These are phyloP conservation scores for Melaleuca quinquenervia DNA, from an alignment of 345 rosid species.

Conservation along the genomic window DNA sequence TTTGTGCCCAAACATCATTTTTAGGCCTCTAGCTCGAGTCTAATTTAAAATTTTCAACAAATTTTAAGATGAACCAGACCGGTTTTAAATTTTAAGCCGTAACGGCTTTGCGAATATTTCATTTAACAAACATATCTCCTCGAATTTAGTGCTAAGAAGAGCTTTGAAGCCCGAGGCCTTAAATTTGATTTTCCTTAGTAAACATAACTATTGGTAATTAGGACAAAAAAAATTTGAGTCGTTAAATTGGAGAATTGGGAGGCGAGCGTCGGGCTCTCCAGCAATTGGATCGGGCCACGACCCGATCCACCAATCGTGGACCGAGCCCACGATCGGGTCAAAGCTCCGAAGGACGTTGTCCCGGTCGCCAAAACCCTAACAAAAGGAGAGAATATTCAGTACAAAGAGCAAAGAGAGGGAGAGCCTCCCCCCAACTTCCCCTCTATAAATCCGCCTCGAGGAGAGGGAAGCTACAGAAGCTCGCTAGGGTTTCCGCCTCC, in stretches of 20 bases:
- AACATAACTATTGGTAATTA: too few relatives aligned
- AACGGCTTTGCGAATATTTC: too few relatives aligned
- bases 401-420: too few relatives aligned
- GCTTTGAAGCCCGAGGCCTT: too few relatives aligned
- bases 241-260: neutral
- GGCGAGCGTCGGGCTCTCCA: too few relatives aligned
- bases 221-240: too few relatives aligned
- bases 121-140: too few relatives aligned
- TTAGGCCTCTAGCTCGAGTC: neutral
- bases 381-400: too few relatives aligned
- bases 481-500: neutral
- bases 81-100: too few relatives aligned
- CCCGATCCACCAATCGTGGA: neutral
- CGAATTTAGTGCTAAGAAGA: too few relatives aligned
- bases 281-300: neutral
- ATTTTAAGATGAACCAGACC: too few relatives aligned
- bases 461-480: neutral
- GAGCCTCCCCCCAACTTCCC: neutral
- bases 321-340: neutral
- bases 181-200: too few relatives aligned
- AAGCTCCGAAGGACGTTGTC: neutral
- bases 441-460: neutral
- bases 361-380: neutral
- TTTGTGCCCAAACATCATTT: neutral
- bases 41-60: neutral